These are phyloP conservation scores for Sporothrix protearum DNA, from an alignment of 2,329 filamentous ascomycete species.

Conservation along the genomic window DNA sequence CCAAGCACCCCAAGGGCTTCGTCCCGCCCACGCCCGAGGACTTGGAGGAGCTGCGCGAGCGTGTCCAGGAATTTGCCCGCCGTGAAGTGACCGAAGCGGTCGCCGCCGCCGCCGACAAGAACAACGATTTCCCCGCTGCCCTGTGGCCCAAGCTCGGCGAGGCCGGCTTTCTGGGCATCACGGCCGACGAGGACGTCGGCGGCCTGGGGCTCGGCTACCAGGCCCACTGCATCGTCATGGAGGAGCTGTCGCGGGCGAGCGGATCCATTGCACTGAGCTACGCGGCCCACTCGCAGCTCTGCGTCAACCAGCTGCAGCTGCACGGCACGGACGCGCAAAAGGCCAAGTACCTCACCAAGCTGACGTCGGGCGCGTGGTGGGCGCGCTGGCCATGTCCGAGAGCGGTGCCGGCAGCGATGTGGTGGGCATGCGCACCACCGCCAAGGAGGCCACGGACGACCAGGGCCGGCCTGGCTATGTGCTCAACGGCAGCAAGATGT, in stretches of 20 bases:
- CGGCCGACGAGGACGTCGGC: conserved; percentile 86
- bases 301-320: conserved; percentile 91
- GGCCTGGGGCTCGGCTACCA: conserved; percentile 92
- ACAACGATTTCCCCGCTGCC: conserved; percentile 80
- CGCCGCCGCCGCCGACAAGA: conserved; percentile 75
- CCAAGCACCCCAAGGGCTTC: conserved; percentile 61
- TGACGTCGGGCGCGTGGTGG: conserved; percentile 80
- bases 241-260: conserved; percentile 86
- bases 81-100: conserved; percentile 83
- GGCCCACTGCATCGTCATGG: conserved; percentile 91
- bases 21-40: conserved; percentile 66
- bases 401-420: conserved; percentile 89
- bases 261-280: conserved; percentile 85
- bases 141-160: conserved; percentile 95
- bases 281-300: conserved; percentile 92
- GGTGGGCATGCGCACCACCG: conserved; percentile 88
- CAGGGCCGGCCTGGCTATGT: conserved; percentile 64
- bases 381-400: conserved; percentile 92
- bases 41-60: conserved; percentile 73
- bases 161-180: conserved; percentile 87
- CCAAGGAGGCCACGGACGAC: conserved; percentile 75
- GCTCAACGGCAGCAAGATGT: conserved; percentile 94
- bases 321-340: conserved; percentile 82
- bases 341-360: conserved; percentile 68
- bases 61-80: conserved; percentile 83